Base-by-base conservation (phyloP, 768 basidiomycete species). In the Nevesoporus exiguus region DNA sequence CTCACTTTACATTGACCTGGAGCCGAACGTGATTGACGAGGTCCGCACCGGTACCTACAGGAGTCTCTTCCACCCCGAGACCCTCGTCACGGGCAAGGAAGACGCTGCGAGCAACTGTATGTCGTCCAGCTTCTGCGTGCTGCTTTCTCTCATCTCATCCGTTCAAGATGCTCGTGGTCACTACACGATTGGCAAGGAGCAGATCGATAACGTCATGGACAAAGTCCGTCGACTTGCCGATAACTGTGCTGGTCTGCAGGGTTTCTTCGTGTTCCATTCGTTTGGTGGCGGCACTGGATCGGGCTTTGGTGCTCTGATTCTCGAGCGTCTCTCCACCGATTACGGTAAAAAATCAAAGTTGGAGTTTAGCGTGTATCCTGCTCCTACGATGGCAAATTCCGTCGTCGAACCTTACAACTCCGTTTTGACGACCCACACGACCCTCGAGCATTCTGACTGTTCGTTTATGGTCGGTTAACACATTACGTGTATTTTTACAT, bases 221-320 rank as follows among this genome's bases (percentile, higher is more conserved):
- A 94, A 90, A 68, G 80, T 97, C 63, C 90, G 96, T 69, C 85
- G 89, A 62, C 83, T 99, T 49, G 88, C 96, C 52, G 96, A 99
- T 73, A 95, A 95, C 79, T 98, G 96, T 77, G 80, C 82, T 51
- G 96, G 96, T 65, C 86, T 98, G 25, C 96, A 98, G 73, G 96
- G 96, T 57, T 99, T 98, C 81, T 98, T 98, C 71, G 93, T 97
- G 64, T 98, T 98, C 86, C 96, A 98, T 80, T 99, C 96, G 46
- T 98, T 99, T 73, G 96, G 96, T 72, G 96, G 96, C 68, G 96
- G 96, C 74, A 98, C 96, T 59, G 96, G 96, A 58, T 99, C 96
- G 54, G 96, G 96, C 61, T 96, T 99, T 70, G 96, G 96, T 66
- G 94, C 96, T 48, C 84, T 98, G 61, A 83, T 98, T 49, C 85